These are phyloP conservation scores for Globisporangium cederbergense DNA, from an alignment of 352 stramenopile species.

Conservation along the genomic window DNA sequence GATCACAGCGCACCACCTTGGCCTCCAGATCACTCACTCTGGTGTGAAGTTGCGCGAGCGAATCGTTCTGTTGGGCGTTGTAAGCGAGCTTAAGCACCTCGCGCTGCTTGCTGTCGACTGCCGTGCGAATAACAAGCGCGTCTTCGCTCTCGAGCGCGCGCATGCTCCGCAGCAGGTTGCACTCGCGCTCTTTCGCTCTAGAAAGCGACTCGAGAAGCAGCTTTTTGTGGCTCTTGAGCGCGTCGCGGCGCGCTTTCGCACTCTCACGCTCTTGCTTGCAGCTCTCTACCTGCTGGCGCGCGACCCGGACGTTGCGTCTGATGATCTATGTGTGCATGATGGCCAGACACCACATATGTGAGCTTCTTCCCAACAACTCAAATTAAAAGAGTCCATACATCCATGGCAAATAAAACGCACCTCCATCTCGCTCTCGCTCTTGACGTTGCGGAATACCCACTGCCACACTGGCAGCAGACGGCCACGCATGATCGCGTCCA, in stretches of 20 bases:
- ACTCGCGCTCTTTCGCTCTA: conserved; percentile 23
- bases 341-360: no score
- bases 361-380: no score
- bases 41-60: not conserved
- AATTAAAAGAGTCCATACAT: no score
- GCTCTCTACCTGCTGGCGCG: conserved; percentile 26
- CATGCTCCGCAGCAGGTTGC: conserved; percentile 23
- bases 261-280: conserved; percentile 33
- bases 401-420: conserved; percentile 5
- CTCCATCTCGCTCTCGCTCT: conserved; percentile 34
- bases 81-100: conserved; percentile 29
- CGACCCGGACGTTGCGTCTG: conserved; percentile 31
- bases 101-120: conserved; percentile 26
- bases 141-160: conserved; percentile 28
- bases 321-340: conserved; percentile 14
- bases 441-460: conserved; percentile 39
- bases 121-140: not conserved
- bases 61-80: conserved; percentile 19
- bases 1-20: conserved; percentile 4
- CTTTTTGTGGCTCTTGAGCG: conserved; percentile 20
- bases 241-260: conserved; percentile 19
- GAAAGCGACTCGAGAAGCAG: conserved; percentile 25
- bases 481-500: conserved; percentile 39
- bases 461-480: conserved; percentile 31
- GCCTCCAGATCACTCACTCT: conserved; percentile 12